These are phyloP conservation scores for Neurospora pannonica DNA, from an alignment of 495 filamentous ascomycete species.

Conservation along the genomic window DNA sequence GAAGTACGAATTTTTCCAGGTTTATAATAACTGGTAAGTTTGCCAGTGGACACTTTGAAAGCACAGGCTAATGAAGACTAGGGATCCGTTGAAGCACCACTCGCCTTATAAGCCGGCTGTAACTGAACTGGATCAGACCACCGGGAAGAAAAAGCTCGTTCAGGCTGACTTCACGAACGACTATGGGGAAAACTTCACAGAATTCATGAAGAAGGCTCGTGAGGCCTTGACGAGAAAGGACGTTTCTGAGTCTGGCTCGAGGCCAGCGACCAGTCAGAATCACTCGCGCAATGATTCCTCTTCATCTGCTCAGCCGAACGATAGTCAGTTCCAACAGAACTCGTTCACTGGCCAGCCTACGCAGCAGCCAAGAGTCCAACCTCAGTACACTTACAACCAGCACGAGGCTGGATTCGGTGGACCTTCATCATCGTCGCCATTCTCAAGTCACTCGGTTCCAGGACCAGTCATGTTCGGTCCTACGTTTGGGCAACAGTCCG, in stretches of 20 bases:
- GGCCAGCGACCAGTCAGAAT: not conserved
- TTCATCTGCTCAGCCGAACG: not conserved
- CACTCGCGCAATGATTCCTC: not conserved
- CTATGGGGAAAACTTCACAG: constrained; percentile 41
- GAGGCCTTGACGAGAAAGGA: constrained; percentile 25
- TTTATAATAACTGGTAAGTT: constrained; percentile 38
- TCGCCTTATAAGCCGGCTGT: constrained; percentile 33
- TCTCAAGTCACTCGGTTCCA: constrained; percentile 4
- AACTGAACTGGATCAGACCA: constrained; percentile 9
- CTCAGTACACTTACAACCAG: not conserved
- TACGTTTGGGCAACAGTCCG: constrained; percentile 6
- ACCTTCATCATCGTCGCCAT: not conserved
- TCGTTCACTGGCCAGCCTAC: not conserved
- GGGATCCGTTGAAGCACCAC: constrained; percentile 37
- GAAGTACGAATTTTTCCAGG: constrained; percentile 46
- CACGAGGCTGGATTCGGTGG: not conserved
- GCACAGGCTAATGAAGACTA: constrained; percentile 13
- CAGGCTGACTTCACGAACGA: constrained; percentile 42
- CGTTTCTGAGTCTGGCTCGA: not conserved
- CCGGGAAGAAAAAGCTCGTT: constrained; percentile 17
- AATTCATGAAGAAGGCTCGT: constrained; percentile 35
- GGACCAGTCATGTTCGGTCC: constrained; percentile 4
- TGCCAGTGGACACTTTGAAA: not conserved
- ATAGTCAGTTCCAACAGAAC: not conserved
- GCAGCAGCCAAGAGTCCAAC: not conserved